Conservation (phyloP, 1,284 basidiomycete species). For the Malassezia nana region DNA sequence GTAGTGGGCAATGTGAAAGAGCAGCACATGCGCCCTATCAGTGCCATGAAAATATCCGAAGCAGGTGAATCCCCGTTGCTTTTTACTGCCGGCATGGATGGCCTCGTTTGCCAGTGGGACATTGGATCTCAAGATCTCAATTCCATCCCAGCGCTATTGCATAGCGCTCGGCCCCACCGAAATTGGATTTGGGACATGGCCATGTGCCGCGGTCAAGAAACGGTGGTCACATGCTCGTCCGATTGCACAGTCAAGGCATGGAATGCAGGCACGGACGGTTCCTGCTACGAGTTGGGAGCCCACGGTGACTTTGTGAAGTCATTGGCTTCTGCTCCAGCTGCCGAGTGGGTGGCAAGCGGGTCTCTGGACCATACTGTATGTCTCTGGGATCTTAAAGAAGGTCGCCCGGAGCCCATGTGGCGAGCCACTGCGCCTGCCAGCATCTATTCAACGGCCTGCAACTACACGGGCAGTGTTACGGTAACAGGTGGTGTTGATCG, state of each 20-base stretch:
- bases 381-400: conserved; percentile 60
- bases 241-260: conserved; percentile 90
- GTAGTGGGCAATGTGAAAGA: not conserved
- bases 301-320: conserved; percentile 88
- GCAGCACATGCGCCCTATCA: conserved; percentile 36
- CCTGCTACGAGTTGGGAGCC: conserved; percentile 63
- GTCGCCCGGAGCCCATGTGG: conserved; percentile 31
- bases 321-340: conserved; percentile 41
- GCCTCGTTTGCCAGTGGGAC: conserved; percentile 83
- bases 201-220: conserved; percentile 84
- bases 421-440: conserved; percentile 15
- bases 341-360: conserved; percentile 61
- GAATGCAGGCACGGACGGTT: conserved; percentile 62
- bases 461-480: conserved; percentile 67
- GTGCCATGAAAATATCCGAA: conserved; percentile 24
- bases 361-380: conserved; percentile 89
- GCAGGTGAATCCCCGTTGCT: conserved; percentile 48
- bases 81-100: conserved; percentile 85
- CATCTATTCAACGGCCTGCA: conserved; percentile 49
- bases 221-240: conserved; percentile 86
- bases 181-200: conserved; percentile 97
- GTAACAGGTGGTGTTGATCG: conserved; percentile 84
- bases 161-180: conserved; percentile 50
- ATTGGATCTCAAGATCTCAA: conserved; percentile 54
- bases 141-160: conserved; percentile 20